These are phyloP conservation scores for Theobroma cacao DNA, from an alignment of 345 rosid genomes.

Conservation along the genomic window DNA sequence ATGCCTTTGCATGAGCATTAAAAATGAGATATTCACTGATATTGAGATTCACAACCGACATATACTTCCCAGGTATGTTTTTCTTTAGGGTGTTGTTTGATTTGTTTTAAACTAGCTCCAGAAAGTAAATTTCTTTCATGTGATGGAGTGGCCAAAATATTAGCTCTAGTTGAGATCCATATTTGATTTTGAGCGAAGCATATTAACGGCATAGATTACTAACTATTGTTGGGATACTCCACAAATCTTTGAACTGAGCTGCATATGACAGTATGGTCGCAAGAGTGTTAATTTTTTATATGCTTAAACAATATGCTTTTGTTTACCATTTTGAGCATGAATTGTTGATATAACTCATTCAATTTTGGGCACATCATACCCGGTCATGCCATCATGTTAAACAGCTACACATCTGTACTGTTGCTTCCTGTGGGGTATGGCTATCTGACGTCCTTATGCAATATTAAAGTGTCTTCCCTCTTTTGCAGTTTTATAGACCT, in stretches of 20 bases:
- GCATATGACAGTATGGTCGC: not conserved
- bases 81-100: not conserved
- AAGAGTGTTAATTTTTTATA: not conserved
- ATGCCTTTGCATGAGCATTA: constrained; percentile 63
- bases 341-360: not conserved
- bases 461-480: constrained; percentile 26
- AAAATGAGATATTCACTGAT: constrained; percentile 83
- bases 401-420: too few species aligned
- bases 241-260: not conserved
- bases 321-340: not conserved
- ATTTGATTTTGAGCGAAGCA: not conserved
- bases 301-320: not conserved
- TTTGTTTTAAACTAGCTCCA: not conserved
- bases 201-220: not conserved
- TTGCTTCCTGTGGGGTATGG: not conserved
- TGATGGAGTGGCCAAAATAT: constrained; percentile 1
- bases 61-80: constrained; percentile 79
- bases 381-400: not conserved
- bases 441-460: not conserved
- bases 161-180: not conserved
- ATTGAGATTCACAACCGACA: constrained; percentile 91
- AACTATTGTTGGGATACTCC: not conserved
- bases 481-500: constrained; percentile 84
- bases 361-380: not conserved
- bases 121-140: not conserved